These are phyloP conservation scores for Arthrinium phaeospermum DNA, from an alignment of 2,329 filamentous ascomycete genomes.

Conservation along the genomic window DNA sequence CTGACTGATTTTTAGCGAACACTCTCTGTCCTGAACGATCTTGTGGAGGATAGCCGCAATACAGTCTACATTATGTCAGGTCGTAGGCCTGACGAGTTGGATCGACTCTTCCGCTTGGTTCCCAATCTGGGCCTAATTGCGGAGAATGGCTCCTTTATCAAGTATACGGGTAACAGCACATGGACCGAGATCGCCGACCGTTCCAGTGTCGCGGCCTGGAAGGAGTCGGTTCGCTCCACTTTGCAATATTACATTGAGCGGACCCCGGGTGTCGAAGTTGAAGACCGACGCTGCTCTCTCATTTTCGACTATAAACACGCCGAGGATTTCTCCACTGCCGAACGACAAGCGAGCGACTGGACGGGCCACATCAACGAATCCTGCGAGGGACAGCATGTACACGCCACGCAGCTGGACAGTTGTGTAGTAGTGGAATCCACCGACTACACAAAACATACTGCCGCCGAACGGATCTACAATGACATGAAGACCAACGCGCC, in stretches of 20 bases:
- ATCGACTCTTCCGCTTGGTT: slow-evolving; percentile 82
- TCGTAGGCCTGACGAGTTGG: slow-evolving; percentile 84
- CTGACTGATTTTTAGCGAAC: slow-evolving; percentile 63
- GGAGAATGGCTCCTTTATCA: slow-evolving; percentile 92
- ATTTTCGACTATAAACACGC: slow-evolving; percentile 89
- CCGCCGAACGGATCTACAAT: slow-evolving; percentile 75
- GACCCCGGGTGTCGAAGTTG: slow-evolving; percentile 84
- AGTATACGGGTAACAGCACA: slow-evolving; percentile 67
- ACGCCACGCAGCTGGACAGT: slow-evolving; percentile 80
- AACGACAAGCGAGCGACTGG: slow-evolving; percentile 84
- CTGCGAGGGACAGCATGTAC: slow-evolving; percentile 81
- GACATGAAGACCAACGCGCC: slow-evolving; percentile 50
- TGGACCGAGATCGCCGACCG: slow-evolving; percentile 83
- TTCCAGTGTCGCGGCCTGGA: slow-evolving; percentile 76
- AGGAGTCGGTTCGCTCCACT: slow-evolving; percentile 80
- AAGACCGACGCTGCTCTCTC: slow-evolving; percentile 89
- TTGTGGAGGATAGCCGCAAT: slow-evolving; percentile 81
- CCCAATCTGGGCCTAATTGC: slow-evolving; percentile 88
- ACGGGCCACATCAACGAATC: slow-evolving; percentile 95
- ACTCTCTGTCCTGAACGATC: slow-evolving; percentile 79
- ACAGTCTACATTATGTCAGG: slow-evolving; percentile 94
- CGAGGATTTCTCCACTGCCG: slow-evolving; percentile 76
- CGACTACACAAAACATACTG: slow-evolving; percentile 87
- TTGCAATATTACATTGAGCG: slow-evolving; percentile 90
- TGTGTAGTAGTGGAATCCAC: slow-evolving; percentile 84